Evolutionary conservation across 2,329 filamentous ascomycete species (phyloP).

Genomic region (Hymenoscyphus fraxineus): DNA sequence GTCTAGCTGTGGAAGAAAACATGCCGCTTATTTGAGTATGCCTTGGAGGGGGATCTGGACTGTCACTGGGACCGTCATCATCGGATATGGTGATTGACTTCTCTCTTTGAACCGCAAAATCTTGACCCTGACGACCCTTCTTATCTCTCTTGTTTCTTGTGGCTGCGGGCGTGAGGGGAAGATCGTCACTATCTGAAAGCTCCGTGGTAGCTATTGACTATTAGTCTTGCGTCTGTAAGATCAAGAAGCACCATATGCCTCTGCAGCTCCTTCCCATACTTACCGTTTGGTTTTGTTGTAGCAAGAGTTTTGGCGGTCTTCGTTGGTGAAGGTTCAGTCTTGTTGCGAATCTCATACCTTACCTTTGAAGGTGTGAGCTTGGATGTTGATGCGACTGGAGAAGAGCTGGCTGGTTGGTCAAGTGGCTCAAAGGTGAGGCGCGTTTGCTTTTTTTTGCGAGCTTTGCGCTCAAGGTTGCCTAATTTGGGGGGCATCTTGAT

Average conservation of each 20-base stretch:
- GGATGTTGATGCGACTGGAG: constrained; percentile 9
- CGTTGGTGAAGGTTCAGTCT: constrained; percentile 6
- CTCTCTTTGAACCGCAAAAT: background rate
- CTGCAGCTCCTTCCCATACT: background rate
- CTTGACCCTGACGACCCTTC: background rate
- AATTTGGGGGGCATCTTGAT: background rate
- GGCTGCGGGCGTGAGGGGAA: background rate
- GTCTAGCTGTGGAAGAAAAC: constrained; percentile 2
- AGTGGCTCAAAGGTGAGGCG: constrained; percentile 29
- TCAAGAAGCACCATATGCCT: background rate
- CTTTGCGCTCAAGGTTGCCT: constrained; percentile 16
- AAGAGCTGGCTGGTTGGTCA: constrained; percentile 13
- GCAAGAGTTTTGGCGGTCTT: constrained; percentile 2
- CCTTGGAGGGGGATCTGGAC: background rate
- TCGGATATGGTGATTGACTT: constrained; percentile 1
- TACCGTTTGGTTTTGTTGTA: background rate
- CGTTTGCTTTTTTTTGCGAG: constrained; percentile 29
- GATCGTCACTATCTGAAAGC: constrained; percentile 6
- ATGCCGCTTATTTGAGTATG: background rate
- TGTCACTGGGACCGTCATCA: background rate
- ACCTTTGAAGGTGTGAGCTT: constrained; percentile 27
- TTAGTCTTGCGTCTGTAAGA: background rate
- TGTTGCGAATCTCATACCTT: constrained; percentile 20
- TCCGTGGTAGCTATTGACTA: background rate
- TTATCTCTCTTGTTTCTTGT: constrained; percentile 6